Evolutionary conservation across 805 yeast genomes (phyloP), one percentile per base, ranked within the genome.

Genomic region (Yarrowia porcina): DNA sequence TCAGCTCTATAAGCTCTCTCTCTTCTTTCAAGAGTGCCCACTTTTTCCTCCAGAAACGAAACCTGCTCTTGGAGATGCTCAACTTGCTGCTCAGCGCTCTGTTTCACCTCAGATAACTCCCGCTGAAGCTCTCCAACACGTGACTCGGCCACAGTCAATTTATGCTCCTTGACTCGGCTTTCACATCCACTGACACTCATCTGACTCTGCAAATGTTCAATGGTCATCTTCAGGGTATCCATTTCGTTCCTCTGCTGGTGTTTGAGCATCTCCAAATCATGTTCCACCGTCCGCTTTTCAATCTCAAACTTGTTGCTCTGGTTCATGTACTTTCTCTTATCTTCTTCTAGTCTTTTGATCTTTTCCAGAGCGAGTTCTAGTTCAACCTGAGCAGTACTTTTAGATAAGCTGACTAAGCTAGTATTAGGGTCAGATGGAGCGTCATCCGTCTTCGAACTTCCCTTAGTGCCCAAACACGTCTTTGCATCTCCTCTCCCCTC

Each of bases 1-100:
- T 20, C 17, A 7, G 52, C 52, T 13, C 52, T 13, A 9, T 20
- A 45, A 23, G 35, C 36, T 17, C 52, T 18, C 27, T 45, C 52
- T 12, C 13, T 45, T 2, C 59, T 4, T 33, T 52, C 44, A 18
- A 52, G 32, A 2, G 25, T 6, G 10, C 13, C 59, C 23, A 52
- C 21, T 25, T 33, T 35, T 5, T 52, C 59, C 18, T 12, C 27
- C 33, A 52, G 18, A n/a, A 35, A 36, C 7, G 15, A 17, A 5
- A 52, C 59, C 33, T 52, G 44, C 17, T 50, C 41, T n/a, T 49
- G 30, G 17, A 50, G 57, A 50, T 36, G 59, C 25, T 12, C 12
- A 11, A 25, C 23, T 11, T 11, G 20, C 15, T n/a, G 10, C 8
- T 50, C 33, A 12, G 25, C n/a, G 0, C 23, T 21, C 4, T 0